A percentile compares a stretch with the other conserved stretches of the same genome.
Evolutionary conservation across 371 early-diverging fungal species (phyloP).

Genomic region (Mortierella sp.): DNA sequence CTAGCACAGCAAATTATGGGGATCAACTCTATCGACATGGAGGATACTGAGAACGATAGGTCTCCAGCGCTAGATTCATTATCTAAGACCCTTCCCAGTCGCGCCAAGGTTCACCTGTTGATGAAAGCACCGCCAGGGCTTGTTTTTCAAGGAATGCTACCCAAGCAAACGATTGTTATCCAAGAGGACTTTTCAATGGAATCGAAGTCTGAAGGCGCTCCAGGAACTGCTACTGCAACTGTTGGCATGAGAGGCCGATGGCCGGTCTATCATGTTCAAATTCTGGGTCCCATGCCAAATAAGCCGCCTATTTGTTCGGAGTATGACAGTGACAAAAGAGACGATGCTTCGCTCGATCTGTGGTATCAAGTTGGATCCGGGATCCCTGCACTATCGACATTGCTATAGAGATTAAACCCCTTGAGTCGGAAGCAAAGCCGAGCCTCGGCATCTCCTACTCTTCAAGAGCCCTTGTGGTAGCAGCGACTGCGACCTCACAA

Average conservation of each 20-base stretch:
- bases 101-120: constrained; percentile 28
- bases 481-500: no score
- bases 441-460: no score
- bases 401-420: no score
- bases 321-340: background rate
- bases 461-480: no score
- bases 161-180: constrained; percentile 22
- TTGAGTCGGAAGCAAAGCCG: no score
- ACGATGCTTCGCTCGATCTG: constrained; percentile 10
- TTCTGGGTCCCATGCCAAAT: constrained; percentile 12
- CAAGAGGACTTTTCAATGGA: constrained; percentile 24
- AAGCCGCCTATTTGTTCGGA: background rate
- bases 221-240: background rate
- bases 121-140: constrained; percentile 24
- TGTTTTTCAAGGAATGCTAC: constrained; percentile 27
- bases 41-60: background rate
- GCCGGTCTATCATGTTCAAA: constrained; percentile 38
- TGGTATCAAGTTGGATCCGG: constrained; percentile 45
- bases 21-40: constrained; percentile 1
- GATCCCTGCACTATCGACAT: constrained; percentile 26
- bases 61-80: background rate
- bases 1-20: constrained; percentile 37
- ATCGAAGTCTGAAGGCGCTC: background rate
- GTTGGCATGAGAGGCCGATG: constrained; percentile 19
- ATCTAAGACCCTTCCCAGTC: background rate